These are phyloP conservation scores for Talaromyces nanjingensis DNA, from an alignment of 495 filamentous ascomycete genomes.

Conservation along the genomic window DNA sequence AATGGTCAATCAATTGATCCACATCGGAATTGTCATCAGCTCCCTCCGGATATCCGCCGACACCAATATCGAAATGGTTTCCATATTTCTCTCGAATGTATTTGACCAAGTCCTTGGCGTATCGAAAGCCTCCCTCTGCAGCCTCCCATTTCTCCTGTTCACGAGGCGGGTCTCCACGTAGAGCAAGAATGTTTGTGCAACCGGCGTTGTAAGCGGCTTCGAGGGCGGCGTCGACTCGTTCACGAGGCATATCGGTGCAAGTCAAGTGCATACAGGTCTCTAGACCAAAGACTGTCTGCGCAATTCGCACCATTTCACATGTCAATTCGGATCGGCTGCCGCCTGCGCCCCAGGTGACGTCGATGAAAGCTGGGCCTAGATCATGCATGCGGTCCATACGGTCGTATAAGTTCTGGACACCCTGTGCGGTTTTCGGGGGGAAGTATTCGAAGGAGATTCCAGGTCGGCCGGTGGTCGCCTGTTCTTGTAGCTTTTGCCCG, in stretches of 20 bases:
- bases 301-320: constrained; percentile 94
- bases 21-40: constrained; percentile 86
- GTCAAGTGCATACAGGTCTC: constrained; percentile 99
- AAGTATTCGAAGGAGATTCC: constrained; percentile 99
- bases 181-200: constrained; percentile 94
- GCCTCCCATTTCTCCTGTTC: constrained; percentile 93
- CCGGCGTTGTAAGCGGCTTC: constrained; percentile 87
- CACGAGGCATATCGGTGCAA: constrained; percentile 93
- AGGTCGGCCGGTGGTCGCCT: constrained; percentile 63
- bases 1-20: constrained; percentile 77
- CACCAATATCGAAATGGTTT: constrained; percentile 95
- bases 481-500: constrained; percentile 82
- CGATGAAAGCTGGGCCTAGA: constrained; percentile 89
- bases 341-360: constrained; percentile 98
- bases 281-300: constrained; percentile 91
- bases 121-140: constrained; percentile 76
- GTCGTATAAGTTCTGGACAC: constrained; percentile 99
- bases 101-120: constrained; percentile 87
- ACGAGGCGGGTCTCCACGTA: constrained; percentile 90
- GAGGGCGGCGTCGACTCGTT: constrained; percentile 84
- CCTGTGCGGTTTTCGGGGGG: constrained; percentile 95
- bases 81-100: constrained; percentile 88
- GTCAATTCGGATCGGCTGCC: constrained; percentile 86
- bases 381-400: constrained; percentile 98
- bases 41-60: constrained; percentile 96